A percentile compares a stretch with the other conserved stretches of the same genome.
These are phyloP conservation scores for Melampsora americana DNA, from an alignment of 1,284 basidiomycete species.

Conservation along the genomic window DNA sequence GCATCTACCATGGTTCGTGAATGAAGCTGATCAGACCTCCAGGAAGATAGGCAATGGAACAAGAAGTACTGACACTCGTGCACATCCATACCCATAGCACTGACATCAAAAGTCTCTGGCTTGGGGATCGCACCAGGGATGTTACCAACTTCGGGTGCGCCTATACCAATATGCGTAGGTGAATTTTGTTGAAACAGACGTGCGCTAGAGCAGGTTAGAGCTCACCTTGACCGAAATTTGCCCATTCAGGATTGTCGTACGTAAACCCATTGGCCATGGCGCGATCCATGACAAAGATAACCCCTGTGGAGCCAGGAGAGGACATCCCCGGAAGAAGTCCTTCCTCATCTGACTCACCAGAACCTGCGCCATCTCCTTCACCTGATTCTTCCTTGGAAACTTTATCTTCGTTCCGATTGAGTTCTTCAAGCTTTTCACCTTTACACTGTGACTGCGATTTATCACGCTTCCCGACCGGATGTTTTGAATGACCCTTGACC, in stretches of 20 bases:
- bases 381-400: neutral
- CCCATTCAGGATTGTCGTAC: constrained; percentile 33
- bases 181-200: constrained; percentile 53
- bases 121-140: constrained; percentile 71
- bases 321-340: constrained; percentile 20
- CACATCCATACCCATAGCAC: constrained; percentile 59
- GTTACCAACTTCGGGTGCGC: constrained; percentile 70
- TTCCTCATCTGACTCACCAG: constrained; percentile 15
- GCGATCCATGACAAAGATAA: constrained; percentile 33
- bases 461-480: neutral
- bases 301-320: constrained; percentile 31
- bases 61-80: constrained; percentile 59
- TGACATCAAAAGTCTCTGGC: constrained; percentile 62
- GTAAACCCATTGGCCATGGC: constrained; percentile 31
- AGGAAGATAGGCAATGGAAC: neutral
- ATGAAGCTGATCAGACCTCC: constrained; percentile 46
- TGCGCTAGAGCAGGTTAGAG: neutral
- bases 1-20: constrained; percentile 67
- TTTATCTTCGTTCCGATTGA: neutral
- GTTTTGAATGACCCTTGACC: constrained; percentile 10
- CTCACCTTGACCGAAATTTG: constrained; percentile 42
- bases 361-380: neutral
- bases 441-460: neutral
- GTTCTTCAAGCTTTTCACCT: too few relatives aligned
- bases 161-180: constrained; percentile 56